Base-by-base conservation (phyloP, 2,329 filamentous ascomycete species). In the Phialocephala sp. region DNA sequence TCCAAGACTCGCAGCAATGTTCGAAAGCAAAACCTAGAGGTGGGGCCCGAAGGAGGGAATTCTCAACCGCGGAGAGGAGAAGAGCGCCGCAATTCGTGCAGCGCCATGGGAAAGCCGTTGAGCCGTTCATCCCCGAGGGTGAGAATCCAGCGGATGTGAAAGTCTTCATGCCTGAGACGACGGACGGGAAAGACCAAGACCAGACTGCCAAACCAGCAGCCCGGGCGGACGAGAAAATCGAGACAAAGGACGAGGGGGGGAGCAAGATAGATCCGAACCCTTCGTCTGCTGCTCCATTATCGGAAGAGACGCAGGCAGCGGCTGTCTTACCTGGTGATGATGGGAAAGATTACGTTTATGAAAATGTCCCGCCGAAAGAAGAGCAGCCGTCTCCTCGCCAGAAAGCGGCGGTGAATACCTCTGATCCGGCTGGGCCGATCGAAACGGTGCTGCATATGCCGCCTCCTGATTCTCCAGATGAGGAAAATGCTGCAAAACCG, bases 81-180 rank as follows among this genome's bases (percentile, higher is more conserved):
- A 76, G 81, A 72, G 75, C 83, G 1, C 24, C 50, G 66, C 72
- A 76, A 22, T 86, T 87, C 71, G 81, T 84, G 55, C 80, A 81
- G 62, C 79, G 87, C 60, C 85, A 87, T 73, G 87, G 87, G 54
- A 89, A 86, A 71, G 87, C 84, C 1, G 82, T 89, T 43, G 86
- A 88, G 72, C 87, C 86, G 12, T 72, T 79, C 6, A 74, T 79
- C 1, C 58, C 73, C 37, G 68, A 73, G 14, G 75, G 75, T 4
- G 76, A 79, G 18, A 72, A 55, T 36, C 64, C 65, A 37, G 71
- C 72, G n/a, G 64, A 66, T 24, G 57, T 68, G 11, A 71, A 68
- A 9, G 65, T 69, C 2, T 68, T 62, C 45, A 60, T 45, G 8
- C 58, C 62, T 2, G 68, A 52, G 35, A 63, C 37, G 58, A 71